These are phyloP conservation scores for Eimeria falciformis DNA, from an alignment of 169 alveolate species.

Conservation along the genomic window DNA sequence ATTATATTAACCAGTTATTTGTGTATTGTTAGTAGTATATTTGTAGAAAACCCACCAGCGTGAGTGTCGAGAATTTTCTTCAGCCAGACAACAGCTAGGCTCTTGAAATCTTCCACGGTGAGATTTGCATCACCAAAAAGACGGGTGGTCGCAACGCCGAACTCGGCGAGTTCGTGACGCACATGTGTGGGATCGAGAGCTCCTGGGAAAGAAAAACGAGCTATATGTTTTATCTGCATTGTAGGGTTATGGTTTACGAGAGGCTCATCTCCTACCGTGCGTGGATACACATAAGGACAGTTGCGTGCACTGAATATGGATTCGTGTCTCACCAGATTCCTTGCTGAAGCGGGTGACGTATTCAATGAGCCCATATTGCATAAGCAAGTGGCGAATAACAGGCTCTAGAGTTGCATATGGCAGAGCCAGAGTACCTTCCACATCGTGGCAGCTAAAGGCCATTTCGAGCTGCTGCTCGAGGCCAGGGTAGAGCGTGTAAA, in stretches of 20 bases:
- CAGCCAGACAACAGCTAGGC: constrained; percentile 87
- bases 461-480: constrained; percentile 86
- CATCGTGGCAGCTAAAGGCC: constrained; percentile 87
- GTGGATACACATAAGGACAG: too few relatives aligned
- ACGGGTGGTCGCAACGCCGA: constrained; percentile 79
- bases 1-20: too few relatives aligned
- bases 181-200: constrained; percentile 82
- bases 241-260: too few relatives aligned
- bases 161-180: constrained; percentile 82
- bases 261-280: too few relatives aligned
- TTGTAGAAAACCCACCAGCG: constrained; percentile 69
- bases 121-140: constrained; percentile 80
- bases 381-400: constrained; percentile 86
- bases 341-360: constrained; percentile 84
- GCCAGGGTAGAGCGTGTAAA: constrained; percentile 85
- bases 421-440: constrained; percentile 83
- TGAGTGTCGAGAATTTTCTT: constrained; percentile 87
- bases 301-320: too few relatives aligned
- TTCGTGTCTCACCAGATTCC: constrained; percentile 84
- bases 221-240: too few relatives aligned
- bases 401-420: constrained; percentile 88
- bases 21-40: too few relatives aligned
- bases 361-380: constrained; percentile 88
- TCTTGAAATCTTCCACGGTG: constrained; percentile 85
- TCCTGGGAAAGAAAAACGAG: constrained; percentile 78